phyloP scores from a whole-genome alignment of 179 eudicot species.

The Monotropa hypopitys region DNA sequence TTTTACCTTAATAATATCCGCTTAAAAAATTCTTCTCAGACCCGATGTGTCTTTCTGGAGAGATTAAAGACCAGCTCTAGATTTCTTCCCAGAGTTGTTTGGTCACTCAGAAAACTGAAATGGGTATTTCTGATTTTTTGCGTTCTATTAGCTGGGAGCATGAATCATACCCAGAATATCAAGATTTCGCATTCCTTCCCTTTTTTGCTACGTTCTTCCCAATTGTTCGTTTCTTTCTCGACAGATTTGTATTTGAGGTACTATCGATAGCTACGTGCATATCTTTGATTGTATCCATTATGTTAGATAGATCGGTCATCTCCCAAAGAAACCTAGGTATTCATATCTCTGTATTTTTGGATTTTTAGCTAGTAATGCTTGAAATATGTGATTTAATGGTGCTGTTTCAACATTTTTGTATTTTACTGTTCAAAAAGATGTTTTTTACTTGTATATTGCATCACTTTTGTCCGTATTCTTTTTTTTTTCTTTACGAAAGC shows the following conservation, averaged over 20 bases:
- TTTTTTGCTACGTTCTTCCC: conserved; percentile 64
- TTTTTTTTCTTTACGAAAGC: background rate
- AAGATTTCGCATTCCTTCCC: conserved; percentile 60
- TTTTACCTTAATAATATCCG: background rate
- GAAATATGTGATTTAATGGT: background rate
- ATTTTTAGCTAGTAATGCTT: background rate
- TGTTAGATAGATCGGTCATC: background rate
- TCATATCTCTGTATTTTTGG: background rate
- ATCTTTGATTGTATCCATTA: background rate
- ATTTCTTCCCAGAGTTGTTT: background rate
- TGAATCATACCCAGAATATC: conserved; percentile 60
- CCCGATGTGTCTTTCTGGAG: background rate
- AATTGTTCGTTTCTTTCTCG: conserved; percentile 56
- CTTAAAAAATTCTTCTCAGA: background rate
- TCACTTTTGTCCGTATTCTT: background rate
- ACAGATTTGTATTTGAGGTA: conserved; percentile 87
- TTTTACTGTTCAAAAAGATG: background rate
- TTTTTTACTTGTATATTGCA: background rate
- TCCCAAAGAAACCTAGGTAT: too few relatives aligned
- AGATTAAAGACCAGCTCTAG: background rate
- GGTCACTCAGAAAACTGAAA: conserved; percentile 1
- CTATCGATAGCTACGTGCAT: background rate
- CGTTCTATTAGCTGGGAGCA: conserved; percentile 49
- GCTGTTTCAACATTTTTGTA: too few relatives aligned
- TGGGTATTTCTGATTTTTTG: conserved; percentile 32